Evolutionary conservation across 306 rosid genomes (phyloP).

Genomic region (Vicia faba): DNA sequence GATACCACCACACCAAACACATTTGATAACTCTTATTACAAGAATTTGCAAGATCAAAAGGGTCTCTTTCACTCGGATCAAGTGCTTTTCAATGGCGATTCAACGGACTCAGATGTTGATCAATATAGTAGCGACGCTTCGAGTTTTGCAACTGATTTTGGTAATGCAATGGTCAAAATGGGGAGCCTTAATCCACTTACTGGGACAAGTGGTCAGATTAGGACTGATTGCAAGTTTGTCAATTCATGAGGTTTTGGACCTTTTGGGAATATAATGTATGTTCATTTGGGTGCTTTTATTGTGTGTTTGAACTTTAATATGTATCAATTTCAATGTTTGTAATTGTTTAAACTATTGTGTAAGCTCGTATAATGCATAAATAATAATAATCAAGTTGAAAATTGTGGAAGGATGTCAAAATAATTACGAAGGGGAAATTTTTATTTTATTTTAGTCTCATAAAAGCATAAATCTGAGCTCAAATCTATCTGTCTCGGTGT

Average conservation of each 20-base stretch:
- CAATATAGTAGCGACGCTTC: slow-evolving; percentile 34
- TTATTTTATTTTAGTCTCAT: too few species aligned
- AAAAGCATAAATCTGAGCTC: too few species aligned
- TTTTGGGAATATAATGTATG: not conserved
- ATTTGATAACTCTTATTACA: slow-evolving; percentile 61
- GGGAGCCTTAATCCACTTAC: slow-evolving; percentile 59
- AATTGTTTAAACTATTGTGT: not conserved
- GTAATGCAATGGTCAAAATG: slow-evolving; percentile 64
- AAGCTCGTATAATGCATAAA: too few species aligned
- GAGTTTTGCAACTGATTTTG: slow-evolving; percentile 51
- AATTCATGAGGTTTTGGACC: slow-evolving; percentile 32
- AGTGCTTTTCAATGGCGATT: slow-evolving; percentile 52
- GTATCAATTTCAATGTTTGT: slow-evolving; percentile 10
- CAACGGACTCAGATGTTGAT: slow-evolving; percentile 53
- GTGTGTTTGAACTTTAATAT: not conserved
- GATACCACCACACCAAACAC: slow-evolving; percentile 39
- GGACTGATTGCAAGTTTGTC: slow-evolving; percentile 44
- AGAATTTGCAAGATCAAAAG: slow-evolving; percentile 41
- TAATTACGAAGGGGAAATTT: too few species aligned
- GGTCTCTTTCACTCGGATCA: slow-evolving; percentile 70
- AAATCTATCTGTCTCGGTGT: too few species aligned
- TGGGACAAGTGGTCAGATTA: slow-evolving; percentile 52
- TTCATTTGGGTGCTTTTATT: not conserved
- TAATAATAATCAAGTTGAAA: too few species aligned
- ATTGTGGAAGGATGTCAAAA: too few species aligned